Percentiles rank a stretch among this genome's conserved stretches.
These are phyloP conservation scores for Echinochloa phyllopogon DNA, from an alignment of 176 grass and related monocot genomes.

Conservation along the genomic window DNA sequence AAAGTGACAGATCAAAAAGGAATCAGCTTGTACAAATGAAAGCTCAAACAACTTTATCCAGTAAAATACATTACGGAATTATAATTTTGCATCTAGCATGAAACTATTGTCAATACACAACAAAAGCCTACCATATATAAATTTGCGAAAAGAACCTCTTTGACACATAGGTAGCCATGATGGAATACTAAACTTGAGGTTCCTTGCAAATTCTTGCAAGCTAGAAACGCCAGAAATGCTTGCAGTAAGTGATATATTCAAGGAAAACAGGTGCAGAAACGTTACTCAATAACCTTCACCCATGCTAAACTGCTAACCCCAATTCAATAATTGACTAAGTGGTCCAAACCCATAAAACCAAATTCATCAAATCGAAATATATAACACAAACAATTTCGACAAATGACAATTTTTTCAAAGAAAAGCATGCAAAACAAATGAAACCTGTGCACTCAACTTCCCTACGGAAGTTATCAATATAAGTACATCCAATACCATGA, in stretches of 20 bases:
- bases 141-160: not conserved
- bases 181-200: not conserved
- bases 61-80: not conserved
- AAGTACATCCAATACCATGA: not conserved
- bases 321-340: not conserved
- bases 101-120: not conserved
- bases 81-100: conserved; percentile 12
- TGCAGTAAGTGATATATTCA: not conserved
- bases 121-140: conserved; percentile 4
- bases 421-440: not conserved
- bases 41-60: not conserved
- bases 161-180: not conserved
- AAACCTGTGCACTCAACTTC: conserved; percentile 4
- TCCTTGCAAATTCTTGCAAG: not conserved
- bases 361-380: not conserved
- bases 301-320: not conserved
- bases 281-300: not conserved
- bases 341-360: not conserved
- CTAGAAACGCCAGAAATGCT: not conserved
- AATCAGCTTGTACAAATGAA: conserved; percentile 16
- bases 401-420: not conserved
- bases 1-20: conserved; percentile 25
- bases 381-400: not conserved
- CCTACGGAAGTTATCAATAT: not conserved
- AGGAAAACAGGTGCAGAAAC: not conserved